A percentile compares a stretch with the other conserved stretches of the same genome.
These are phyloP conservation scores for Pseudogymnoascus sp. DNA, from an alignment of 2,329 filamentous ascomycete genomes.

Conservation along the genomic window DNA sequence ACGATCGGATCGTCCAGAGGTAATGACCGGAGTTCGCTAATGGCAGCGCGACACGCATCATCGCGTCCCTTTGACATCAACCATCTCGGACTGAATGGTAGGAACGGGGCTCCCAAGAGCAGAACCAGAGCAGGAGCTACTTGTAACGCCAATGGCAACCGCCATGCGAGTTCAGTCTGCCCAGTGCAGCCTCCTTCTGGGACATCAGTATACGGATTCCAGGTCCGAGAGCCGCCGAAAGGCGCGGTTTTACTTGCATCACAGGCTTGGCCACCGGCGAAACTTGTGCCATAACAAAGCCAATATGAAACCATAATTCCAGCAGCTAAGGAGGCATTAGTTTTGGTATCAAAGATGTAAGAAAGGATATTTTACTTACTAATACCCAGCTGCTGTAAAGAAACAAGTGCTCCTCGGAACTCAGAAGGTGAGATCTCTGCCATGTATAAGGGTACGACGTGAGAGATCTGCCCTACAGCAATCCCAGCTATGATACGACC, in stretches of 20 bases:
- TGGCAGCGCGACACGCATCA: slow-evolving; percentile 19
- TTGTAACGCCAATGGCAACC: slow-evolving; percentile 21
- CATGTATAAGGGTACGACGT: slow-evolving; percentile 48
- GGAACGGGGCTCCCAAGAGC: slow-evolving; percentile 13
- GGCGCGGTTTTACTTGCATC: slow-evolving; percentile 17
- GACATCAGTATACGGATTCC: slow-evolving; percentile 16
- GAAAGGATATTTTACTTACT: neutral
- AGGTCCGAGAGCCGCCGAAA: slow-evolving; percentile 11
- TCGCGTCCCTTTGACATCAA: slow-evolving; percentile 26
- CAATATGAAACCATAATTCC: slow-evolving; percentile 41
- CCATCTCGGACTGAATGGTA: slow-evolving; percentile 23
- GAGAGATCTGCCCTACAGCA: slow-evolving; percentile 56
- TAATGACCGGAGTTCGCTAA: slow-evolving; percentile 21
- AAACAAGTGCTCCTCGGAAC: slow-evolving; percentile 52
- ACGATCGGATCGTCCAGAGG: slow-evolving; percentile 18
- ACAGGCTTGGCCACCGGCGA: slow-evolving; percentile 35
- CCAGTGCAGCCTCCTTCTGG: slow-evolving; percentile 18
- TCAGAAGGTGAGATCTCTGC: slow-evolving; percentile 41
- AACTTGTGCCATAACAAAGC: slow-evolving; percentile 35
- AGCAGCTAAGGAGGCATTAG: slow-evolving; percentile 38
- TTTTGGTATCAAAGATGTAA: neutral
- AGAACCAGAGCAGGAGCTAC: slow-evolving; percentile 16
- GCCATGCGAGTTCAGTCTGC: slow-evolving; percentile 24
- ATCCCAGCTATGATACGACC: slow-evolving; percentile 63
- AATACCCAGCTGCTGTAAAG: slow-evolving; percentile 45